phyloP scores from a whole-genome alignment of 1,139 yeast genomes.

The Saccharomyces hybrid region DNA sequence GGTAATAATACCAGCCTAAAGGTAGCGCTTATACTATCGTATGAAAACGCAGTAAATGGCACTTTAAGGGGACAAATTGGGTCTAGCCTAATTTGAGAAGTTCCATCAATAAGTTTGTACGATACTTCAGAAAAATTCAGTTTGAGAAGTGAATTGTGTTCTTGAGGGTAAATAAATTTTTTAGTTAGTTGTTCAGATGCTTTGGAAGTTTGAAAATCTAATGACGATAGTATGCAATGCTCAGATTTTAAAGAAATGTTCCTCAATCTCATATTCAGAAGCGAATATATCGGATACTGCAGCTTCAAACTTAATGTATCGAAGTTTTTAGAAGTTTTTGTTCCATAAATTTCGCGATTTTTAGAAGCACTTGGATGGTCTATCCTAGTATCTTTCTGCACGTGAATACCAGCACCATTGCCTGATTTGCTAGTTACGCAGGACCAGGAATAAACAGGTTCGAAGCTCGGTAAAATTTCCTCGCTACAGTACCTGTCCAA shows the following conservation, averaged over 20 bases:
- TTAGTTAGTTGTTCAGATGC: conserved; percentile 18
- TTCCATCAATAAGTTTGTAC: conserved; percentile 22
- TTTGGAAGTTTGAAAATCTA: conserved; percentile 31
- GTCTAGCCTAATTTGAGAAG: conserved; percentile 16
- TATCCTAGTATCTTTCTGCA: neutral
- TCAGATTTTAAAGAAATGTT: conserved; percentile 20
- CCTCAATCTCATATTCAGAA: conserved; percentile 29
- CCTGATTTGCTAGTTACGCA: neutral
- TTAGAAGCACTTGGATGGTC: neutral
- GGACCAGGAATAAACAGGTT: conserved; percentile 19
- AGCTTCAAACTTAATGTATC: conserved; percentile 4
- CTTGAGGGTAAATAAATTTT: conserved; percentile 5
- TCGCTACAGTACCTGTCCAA: conserved; percentile 5
- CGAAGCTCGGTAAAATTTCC: conserved; percentile 19
- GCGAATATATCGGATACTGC: conserved; percentile 28
- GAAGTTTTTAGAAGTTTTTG: neutral
- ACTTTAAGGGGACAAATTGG: conserved; percentile 21
- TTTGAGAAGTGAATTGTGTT: conserved; percentile 3
- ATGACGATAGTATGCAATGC: conserved; percentile 24
- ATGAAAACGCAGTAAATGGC: conserved; percentile 18
- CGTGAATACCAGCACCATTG: neutral
- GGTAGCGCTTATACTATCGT: conserved; percentile 27
- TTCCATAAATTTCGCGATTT: neutral
- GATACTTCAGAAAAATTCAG: conserved; percentile 15
- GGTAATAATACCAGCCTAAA: conserved; percentile 21